phyloP scores from a whole-genome alignment of 2,329 filamentous ascomycete species.

The Pyrenophora graminea region DNA sequence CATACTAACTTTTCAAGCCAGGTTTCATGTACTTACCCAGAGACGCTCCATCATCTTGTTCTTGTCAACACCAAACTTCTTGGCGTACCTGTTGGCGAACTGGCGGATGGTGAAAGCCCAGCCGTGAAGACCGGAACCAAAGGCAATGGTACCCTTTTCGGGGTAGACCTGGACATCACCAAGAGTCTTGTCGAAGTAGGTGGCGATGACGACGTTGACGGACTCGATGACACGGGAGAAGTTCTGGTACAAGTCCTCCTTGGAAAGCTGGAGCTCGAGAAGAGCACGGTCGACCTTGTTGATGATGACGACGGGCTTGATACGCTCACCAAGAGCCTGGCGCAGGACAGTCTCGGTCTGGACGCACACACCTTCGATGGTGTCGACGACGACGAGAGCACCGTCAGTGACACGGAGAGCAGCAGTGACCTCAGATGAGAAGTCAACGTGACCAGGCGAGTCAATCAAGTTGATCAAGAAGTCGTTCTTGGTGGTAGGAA shows the following conservation, averaged over 20 bases:
- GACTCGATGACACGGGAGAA: conserved; percentile 99
- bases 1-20: conserved; percentile 19
- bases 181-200: conserved; percentile 94
- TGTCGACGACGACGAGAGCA: conserved; percentile 99
- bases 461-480: conserved; percentile 99
- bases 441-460: conserved; percentile 99
- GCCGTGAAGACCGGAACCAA: conserved; percentile 99
- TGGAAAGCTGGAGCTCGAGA: conserved; percentile 96
- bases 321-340: conserved; percentile 99
- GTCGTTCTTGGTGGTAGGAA: conserved; percentile 87
- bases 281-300: conserved; percentile 99
- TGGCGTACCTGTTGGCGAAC: conserved; percentile 93
- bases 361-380: conserved; percentile 99
- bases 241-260: conserved; percentile 99
- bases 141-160: conserved; percentile 95
- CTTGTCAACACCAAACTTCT: conserved; percentile 99
- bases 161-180: conserved; percentile 99
- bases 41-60: conserved; percentile 99
- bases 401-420: conserved; percentile 99
- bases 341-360: conserved; percentile 99
- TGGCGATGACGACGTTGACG: conserved; percentile 99
- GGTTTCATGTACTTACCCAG: conserved; percentile 66
- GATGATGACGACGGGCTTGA: conserved; percentile 99
- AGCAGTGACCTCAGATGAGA: conserved; percentile 99
- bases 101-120: conserved; percentile 99